These are phyloP conservation scores for Xerocomus spinulosus DNA, from an alignment of 768 basidiomycete genomes.

Conservation along the genomic window DNA sequence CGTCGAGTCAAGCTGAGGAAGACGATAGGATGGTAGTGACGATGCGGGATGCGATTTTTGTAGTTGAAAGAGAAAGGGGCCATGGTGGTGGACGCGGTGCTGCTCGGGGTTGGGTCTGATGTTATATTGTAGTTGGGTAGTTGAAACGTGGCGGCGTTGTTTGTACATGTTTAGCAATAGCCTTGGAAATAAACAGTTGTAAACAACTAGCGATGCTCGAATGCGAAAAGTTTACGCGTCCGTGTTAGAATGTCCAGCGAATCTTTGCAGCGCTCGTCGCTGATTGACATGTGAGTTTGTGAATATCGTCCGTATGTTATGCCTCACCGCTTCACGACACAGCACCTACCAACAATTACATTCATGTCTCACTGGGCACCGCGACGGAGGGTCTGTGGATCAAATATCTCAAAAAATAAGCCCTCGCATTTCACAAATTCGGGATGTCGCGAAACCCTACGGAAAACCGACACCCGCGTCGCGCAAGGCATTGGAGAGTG, in stretches of 20 bases:
- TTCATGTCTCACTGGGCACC: slow-evolving; percentile 50
- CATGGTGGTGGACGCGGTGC: slow-evolving; percentile 80
- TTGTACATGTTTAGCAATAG: slow-evolving; percentile 21
- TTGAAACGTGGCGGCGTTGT: too few species aligned
- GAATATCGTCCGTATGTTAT: background rate
- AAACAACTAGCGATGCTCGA: slow-evolving; percentile 19
- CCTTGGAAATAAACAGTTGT: slow-evolving; percentile 19
- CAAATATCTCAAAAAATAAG: slow-evolving; percentile 56
- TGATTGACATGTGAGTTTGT: slow-evolving; percentile 58
- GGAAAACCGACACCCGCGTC: slow-evolving; percentile 66
- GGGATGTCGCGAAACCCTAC: slow-evolving; percentile 58
- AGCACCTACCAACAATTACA: slow-evolving; percentile 69
- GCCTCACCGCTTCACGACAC: slow-evolving; percentile 1
- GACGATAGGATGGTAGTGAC: slow-evolving; percentile 59
- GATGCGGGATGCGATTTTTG: slow-evolving; percentile 80
- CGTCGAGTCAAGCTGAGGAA: slow-evolving; percentile 44
- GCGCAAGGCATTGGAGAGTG: slow-evolving; percentile 59
- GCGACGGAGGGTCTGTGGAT: slow-evolving; percentile 54
- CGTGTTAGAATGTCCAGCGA: slow-evolving; percentile 37
- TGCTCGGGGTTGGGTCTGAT: slow-evolving; percentile 61
- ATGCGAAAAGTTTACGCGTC: slow-evolving; percentile 1
- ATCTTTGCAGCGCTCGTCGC: slow-evolving; percentile 58
- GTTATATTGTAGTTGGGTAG: background rate
- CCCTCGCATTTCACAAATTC: slow-evolving; percentile 54
- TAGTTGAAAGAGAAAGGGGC: slow-evolving; percentile 75